Conservation (phyloP, 2,329 filamentous ascomycete genomes). For the Pseudocercospora pini-densiflorae region DNA sequence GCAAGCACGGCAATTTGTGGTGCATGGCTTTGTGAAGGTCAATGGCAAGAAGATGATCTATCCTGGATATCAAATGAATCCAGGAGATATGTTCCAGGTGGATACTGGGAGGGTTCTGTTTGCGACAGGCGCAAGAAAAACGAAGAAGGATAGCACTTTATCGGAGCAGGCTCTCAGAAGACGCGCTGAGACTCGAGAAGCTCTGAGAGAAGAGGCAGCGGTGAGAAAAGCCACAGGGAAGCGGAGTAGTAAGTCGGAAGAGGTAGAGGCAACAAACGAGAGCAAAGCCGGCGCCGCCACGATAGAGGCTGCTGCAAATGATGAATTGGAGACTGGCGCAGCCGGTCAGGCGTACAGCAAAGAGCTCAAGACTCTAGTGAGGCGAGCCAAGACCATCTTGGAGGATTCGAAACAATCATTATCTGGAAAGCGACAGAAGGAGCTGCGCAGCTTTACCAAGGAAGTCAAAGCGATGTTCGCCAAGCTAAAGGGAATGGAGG, state of each 20-base stretch:
- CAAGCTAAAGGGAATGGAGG: constrained; percentile 47
- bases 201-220: constrained; percentile 24
- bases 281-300: constrained; percentile 29
- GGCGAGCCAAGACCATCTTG: constrained; percentile 65
- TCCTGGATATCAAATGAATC: constrained; percentile 92
- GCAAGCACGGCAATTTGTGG: constrained; percentile 91
- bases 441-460: constrained; percentile 73
- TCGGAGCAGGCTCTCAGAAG: constrained; percentile 30
- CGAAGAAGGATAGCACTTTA: constrained; percentile 36
- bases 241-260: constrained; percentile 1
- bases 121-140: constrained; percentile 72
- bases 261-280: constrained; percentile 31
- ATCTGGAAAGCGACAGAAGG: constrained; percentile 73
- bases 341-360: constrained; percentile 32
- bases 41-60: constrained; percentile 98
- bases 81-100: constrained; percentile 98
- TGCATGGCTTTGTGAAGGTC: constrained; percentile 91
- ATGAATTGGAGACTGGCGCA: constrained; percentile 12
- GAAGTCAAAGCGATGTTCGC: constrained; percentile 67
- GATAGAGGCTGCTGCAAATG: constrained; percentile 16
- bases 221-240: constrained; percentile 26
- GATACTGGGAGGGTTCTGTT: constrained; percentile 85
- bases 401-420: constrained; percentile 55
- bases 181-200: constrained; percentile 27
- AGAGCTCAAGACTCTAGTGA: constrained; percentile 59